Percentiles rank a stretch among this genome's conserved stretches.
phyloP scores from a whole-genome alignment of 2,329 filamentous ascomycete genomes.

The Simplicillium aogashimaense region DNA sequence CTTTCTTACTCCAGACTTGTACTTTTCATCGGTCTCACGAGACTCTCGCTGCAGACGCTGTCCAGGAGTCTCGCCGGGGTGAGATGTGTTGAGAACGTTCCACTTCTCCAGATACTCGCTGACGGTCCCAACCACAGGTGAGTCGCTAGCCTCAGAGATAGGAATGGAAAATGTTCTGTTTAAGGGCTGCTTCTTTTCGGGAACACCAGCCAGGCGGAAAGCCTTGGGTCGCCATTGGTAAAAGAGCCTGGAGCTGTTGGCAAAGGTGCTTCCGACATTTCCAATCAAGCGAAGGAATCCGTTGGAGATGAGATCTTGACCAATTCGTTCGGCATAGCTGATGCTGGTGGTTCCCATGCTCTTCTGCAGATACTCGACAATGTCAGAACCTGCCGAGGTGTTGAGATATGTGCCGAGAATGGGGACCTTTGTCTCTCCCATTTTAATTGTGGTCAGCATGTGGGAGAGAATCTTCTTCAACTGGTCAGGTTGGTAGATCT shows the following conservation, averaged over 20 bases:
- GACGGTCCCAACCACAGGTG: constrained; percentile 71
- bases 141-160: constrained; percentile 50
- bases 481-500: constrained; percentile 74
- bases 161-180: constrained; percentile 66
- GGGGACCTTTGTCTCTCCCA: constrained; percentile 87
- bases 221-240: constrained; percentile 95
- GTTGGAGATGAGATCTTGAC: constrained; percentile 79
- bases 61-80: constrained; percentile 87
- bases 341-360: constrained; percentile 76
- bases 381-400: constrained; percentile 82
- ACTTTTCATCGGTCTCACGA: constrained; percentile 82
- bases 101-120: constrained; percentile 85
- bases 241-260: constrained; percentile 93
- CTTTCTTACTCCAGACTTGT: constrained; percentile 77
- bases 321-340: constrained; percentile 86
- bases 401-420: constrained; percentile 94
- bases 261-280: constrained; percentile 90
- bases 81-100: constrained; percentile 74
- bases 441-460: constrained; percentile 76
- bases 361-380: constrained; percentile 89
- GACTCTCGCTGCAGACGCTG: constrained; percentile 85
- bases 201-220: constrained; percentile 78
- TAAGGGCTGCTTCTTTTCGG: constrained; percentile 72
- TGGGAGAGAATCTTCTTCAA: constrained; percentile 83
- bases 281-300: constrained; percentile 86